These are phyloP conservation scores for Penicillium psychrofluorescens DNA, from an alignment of 495 filamentous ascomycete genomes.

Conservation along the genomic window DNA sequence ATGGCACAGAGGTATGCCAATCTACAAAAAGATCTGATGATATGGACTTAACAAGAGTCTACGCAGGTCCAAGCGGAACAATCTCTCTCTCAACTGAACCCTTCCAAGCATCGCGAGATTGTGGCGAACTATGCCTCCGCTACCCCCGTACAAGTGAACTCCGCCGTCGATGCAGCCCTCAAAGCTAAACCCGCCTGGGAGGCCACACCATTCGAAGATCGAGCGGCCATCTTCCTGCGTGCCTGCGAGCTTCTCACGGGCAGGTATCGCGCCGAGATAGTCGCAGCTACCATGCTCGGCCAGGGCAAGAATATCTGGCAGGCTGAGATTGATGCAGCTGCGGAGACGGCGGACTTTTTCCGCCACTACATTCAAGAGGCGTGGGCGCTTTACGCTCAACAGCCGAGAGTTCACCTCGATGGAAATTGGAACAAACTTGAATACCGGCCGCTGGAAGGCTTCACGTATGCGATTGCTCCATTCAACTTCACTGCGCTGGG, in stretches of 20 bases:
- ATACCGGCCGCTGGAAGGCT: constrained; percentile 75
- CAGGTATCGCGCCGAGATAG: constrained; percentile 86
- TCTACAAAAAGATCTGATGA: too few species aligned
- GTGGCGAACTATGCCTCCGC: constrained; percentile 72
- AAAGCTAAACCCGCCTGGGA: constrained; percentile 78
- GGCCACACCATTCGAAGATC: constrained; percentile 70
- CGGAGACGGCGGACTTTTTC: constrained; percentile 82
- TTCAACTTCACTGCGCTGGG: constrained; percentile 72
- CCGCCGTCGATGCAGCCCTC: constrained; percentile 73
- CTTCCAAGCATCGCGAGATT: constrained; percentile 57
- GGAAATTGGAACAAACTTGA: constrained; percentile 70
- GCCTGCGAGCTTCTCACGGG: constrained; percentile 77
- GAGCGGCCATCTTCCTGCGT: constrained; percentile 86
- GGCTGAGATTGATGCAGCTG: constrained; percentile 89
- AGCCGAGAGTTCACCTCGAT: constrained; percentile 47
- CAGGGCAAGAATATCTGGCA: constrained; percentile 97
- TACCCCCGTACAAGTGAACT: constrained; percentile 54
- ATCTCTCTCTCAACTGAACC: constrained; percentile 53
- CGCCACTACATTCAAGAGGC: constrained; percentile 70
- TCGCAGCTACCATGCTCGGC: constrained; percentile 88
- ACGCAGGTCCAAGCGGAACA: constrained; percentile 12
- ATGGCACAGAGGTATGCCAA: constrained; percentile 15
- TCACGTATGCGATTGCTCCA: constrained; percentile 30
- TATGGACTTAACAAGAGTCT: neutral
- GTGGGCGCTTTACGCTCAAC: constrained; percentile 63